Evolutionary conservation across 306 rosid species (phyloP), one percentile per base, ranked within the genome.

Genomic region (Prunus mume): DNA sequence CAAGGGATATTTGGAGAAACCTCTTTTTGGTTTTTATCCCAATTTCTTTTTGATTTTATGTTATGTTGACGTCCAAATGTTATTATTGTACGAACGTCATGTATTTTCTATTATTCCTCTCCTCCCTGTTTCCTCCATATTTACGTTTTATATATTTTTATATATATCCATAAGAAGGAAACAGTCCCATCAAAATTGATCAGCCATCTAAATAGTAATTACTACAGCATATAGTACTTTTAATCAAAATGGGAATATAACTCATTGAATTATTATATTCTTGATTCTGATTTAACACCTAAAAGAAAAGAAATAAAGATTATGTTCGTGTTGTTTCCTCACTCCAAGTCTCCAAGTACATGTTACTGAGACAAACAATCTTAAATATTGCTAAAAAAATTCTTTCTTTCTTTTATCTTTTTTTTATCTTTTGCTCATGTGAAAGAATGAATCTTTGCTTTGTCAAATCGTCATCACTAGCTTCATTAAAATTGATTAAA

Each of bases 201-300:
- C 30, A 34, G 3, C 27, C 41, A 22, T 66, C 27, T 38, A 38
- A 41, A n/a, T 54, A 9, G 46, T 32, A 76, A 56, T 18, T 68
- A 43, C 65, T 67, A 74, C 28, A 49, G 72, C n/a, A 25, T 45
- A 49, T 19, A 28, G 51, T 3, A 12, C 30, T 47, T 68, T 60
- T 27, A 32, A 43, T 69, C 15, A 6, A 30, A 63, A 15, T 63
- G 22, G 72, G 72, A 73, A 63, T 24, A 71, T 51, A 74, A 58
- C 28, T 14, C 4, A 15, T 38, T 22, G 41, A 74, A 60, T 60
- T 73, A 49, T 74, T 50, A 61, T 58, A 75, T 74, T 68, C 64
- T 69, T 68, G 76, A 34, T 80, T 68, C 66, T 68, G 83, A 80
- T 68, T 68, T 60, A 65, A 74, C 79, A 5, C 61, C 67, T 68